Conservation (phyloP, 2,329 filamentous ascomycete genomes). For the Arthroderma sp. region DNA sequence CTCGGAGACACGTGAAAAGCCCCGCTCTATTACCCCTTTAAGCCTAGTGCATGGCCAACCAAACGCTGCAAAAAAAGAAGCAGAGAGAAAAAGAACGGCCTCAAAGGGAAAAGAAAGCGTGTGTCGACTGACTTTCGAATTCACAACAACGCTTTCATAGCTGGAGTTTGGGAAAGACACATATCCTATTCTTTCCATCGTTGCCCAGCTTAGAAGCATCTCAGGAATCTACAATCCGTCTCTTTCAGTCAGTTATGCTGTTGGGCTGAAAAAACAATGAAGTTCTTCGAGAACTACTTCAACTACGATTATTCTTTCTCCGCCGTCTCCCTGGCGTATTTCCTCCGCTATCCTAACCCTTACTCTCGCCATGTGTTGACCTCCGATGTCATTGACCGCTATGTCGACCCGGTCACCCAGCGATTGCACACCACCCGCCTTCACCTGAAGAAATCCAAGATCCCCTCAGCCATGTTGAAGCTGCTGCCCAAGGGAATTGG, state of each 20-base stretch:
- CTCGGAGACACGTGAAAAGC: too few relatives aligned
- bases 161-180: too few relatives aligned
- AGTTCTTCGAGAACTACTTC: slow-evolving; percentile 42
- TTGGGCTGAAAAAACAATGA: slow-evolving; percentile 31
- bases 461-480: slow-evolving; percentile 48
- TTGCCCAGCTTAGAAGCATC: too few relatives aligned
- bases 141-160: too few relatives aligned
- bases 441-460: slow-evolving; percentile 50
- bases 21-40: too few relatives aligned
- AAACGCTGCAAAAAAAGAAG: too few relatives aligned
- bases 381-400: slow-evolving; percentile 52
- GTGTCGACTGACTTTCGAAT: too few relatives aligned
- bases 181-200: too few relatives aligned
- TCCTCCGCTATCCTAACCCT: slow-evolving; percentile 55
- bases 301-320: slow-evolving; percentile 53
- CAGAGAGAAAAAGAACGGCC: too few relatives aligned
- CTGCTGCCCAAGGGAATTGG: slow-evolving; percentile 47
- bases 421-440: slow-evolving; percentile 49
- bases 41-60: too few relatives aligned
- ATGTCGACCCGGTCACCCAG: slow-evolving; percentile 46
- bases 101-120: too few relatives aligned
- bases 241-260: slow-evolving; percentile 3
- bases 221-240: too few relatives aligned
- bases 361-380: slow-evolving; percentile 53
- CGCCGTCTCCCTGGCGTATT: slow-evolving; percentile 54